Evolutionary conservation across 192 early-diverging fungal species (phyloP).

Genomic region (Nowakowskiella sp.): DNA sequence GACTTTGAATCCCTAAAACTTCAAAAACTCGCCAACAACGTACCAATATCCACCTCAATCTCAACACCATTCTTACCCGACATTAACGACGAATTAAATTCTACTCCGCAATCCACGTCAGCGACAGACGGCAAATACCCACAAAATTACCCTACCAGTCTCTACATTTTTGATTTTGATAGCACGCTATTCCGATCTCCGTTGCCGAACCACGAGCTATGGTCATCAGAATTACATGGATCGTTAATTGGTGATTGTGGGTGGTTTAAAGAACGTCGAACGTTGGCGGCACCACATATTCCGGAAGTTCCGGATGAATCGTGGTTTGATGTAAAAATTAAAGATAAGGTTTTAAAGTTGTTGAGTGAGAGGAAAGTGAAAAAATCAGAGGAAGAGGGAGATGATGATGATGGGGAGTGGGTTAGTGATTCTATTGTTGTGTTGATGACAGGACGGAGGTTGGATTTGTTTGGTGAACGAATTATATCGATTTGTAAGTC

Average conservation of each 20-base stretch:
- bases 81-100: too few species aligned
- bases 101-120: too few species aligned
- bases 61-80: too few species aligned
- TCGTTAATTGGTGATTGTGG: slow-evolving; percentile 39
- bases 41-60: too few species aligned
- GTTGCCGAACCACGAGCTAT: slow-evolving; percentile 34
- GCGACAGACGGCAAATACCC: too few species aligned
- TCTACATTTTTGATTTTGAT: slow-evolving; percentile 47
- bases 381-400: neutral
- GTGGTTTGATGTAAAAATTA: slow-evolving; percentile 35
- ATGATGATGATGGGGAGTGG: too few species aligned
- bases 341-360: slow-evolving; percentile 10
- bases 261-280: slow-evolving; percentile 40
- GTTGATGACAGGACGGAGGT: slow-evolving; percentile 37
- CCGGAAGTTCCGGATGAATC: slow-evolving; percentile 17
- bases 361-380: neutral
- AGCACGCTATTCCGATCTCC: slow-evolving; percentile 47
- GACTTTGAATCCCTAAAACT: too few species aligned
- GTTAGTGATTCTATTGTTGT: too few species aligned
- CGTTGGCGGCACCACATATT: slow-evolving; percentile 33
- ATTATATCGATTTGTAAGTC: slow-evolving; percentile 24
- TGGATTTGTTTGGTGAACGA: slow-evolving; percentile 34
- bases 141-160: slow-evolving; percentile 1
- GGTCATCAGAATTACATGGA: slow-evolving; percentile 27
- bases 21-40: too few species aligned